Base-by-base conservation (phyloP, 2,329 filamentous ascomycete species). In the Amphichorda felina region DNA sequence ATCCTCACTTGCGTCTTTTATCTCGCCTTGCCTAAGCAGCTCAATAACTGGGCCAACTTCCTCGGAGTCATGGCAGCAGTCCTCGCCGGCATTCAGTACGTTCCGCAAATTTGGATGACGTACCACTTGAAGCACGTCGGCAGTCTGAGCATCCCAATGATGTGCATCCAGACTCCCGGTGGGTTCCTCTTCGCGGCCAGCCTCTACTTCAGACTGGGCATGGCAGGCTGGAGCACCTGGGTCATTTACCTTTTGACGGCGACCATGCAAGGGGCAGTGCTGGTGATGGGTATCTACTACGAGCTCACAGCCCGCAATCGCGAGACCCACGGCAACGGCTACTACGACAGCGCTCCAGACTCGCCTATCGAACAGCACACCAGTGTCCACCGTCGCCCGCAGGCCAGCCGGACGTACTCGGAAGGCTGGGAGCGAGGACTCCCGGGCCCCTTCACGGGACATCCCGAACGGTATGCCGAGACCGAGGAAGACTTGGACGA, bases 81-180 rank as follows among this genome's bases (percentile, higher is more conserved):
- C 2, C 73, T 98, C 5, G 84, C 91, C 1, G 81, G 75, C 0
- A 72, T 96, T 16, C 91, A 98, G 60, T 98, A 96, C 57, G 65
- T 98, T 13, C 91, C 91, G 0, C 91, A 98, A 60, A 94, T 98
- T 43, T 87, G 79, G 62, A 95, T 83, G 35, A 98, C 91, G 0
- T 93, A 84, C 60, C 72, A 68, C 35, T 65, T 95, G 39, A 82
- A 89, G 53, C 80, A 88, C 48, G 82, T 94, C 2, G 87, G 87
- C 37, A 94, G 87, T 54, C 63, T 98, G 47, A 94, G 86, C 50
- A 91, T 98, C 38, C 81, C 86, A 4, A 96, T 95, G 82, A 96
- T 98, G 88, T 82, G 83, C 53, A 94, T 98, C 24, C 91, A 98
- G 57, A 95, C 89, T 0, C 91, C 91, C 0, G 91, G 91, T 1